These are phyloP conservation scores for Torrubiella hemipterigena DNA, from an alignment of 2,329 filamentous ascomycete species.

Conservation along the genomic window DNA sequence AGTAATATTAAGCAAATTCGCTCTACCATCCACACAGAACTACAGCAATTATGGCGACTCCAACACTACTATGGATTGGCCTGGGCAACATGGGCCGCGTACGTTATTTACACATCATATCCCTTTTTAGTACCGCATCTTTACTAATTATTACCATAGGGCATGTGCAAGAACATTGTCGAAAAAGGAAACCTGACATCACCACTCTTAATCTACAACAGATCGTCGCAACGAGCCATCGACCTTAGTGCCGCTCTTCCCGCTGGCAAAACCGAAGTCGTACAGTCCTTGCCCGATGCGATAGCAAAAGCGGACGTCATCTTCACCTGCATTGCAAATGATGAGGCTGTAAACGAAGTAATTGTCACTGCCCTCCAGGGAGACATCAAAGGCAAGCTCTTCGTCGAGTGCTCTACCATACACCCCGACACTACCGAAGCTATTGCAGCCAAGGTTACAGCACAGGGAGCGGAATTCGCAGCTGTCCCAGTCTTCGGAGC, in stretches of 20 bases:
- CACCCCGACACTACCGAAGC: constrained; percentile 69
- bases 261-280: constrained; percentile 49
- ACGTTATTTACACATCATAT: constrained; percentile 19
- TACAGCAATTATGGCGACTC: constrained; percentile 29
- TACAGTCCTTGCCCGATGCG: constrained; percentile 51
- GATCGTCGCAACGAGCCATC: constrained; percentile 53
- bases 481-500: constrained; percentile 61
- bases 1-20: no score
- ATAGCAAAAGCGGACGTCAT: constrained; percentile 62
- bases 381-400: constrained; percentile 57
- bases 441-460: constrained; percentile 44
- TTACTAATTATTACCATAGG: constrained; percentile 33
- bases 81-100: constrained; percentile 82
- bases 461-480: constrained; percentile 59
- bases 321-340: constrained; percentile 72
- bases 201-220: constrained; percentile 71
- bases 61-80: constrained; percentile 64
- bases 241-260: constrained; percentile 51
- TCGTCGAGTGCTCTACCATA: constrained; percentile 81
- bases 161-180: constrained; percentile 75
- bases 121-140: constrained; percentile 6
- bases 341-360: constrained; percentile 55
- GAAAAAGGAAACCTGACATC: constrained; percentile 61
- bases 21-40: no score
- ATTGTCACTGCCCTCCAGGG: constrained; percentile 41